These are phyloP conservation scores for Fusarium sp. DNA, from an alignment of 2,329 filamentous ascomycete species.

Conservation along the genomic window DNA sequence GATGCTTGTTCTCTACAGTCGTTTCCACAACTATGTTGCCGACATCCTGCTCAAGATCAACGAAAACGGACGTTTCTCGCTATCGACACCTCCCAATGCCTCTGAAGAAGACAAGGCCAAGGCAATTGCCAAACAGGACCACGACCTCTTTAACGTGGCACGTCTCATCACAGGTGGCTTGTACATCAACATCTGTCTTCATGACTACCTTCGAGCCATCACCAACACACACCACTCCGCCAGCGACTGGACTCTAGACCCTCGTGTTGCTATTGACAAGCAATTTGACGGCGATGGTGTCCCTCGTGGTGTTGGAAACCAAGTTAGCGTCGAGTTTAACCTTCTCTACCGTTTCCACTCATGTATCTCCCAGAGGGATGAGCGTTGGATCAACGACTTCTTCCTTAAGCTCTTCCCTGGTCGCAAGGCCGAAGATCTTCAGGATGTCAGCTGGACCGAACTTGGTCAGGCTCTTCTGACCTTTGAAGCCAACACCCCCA, in stretches of 20 bases:
- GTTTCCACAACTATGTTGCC: slow-evolving; percentile 76
- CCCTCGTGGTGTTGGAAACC: slow-evolving; percentile 70
- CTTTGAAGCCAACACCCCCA: slow-evolving; percentile 35
- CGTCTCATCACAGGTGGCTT: slow-evolving; percentile 60
- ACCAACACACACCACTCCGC: slow-evolving; percentile 68
- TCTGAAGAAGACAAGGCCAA: slow-evolving; percentile 46
- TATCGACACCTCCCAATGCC: slow-evolving; percentile 18
- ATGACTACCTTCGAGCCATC: slow-evolving; percentile 72
- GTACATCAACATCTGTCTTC: slow-evolving; percentile 66
- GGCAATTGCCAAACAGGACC: slow-evolving; percentile 57
- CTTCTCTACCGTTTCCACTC: slow-evolving; percentile 75
- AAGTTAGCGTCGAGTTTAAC: slow-evolving; percentile 76
- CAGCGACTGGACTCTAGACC: slow-evolving; percentile 71
- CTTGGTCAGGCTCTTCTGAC: slow-evolving; percentile 34
- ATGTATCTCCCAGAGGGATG: slow-evolving; percentile 68
- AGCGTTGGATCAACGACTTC: slow-evolving; percentile 69
- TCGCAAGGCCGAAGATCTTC: slow-evolving; percentile 55
- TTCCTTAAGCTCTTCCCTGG: slow-evolving; percentile 51
- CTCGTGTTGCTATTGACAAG: slow-evolving; percentile 66
- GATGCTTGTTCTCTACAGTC: slow-evolving; percentile 74
- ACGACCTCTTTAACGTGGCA: slow-evolving; percentile 66
- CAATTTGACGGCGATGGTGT: slow-evolving; percentile 58
- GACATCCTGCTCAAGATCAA: slow-evolving; percentile 73
- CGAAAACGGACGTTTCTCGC: slow-evolving; percentile 69
- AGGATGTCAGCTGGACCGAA: slow-evolving; percentile 40